Evolutionary conservation across 2,329 filamentous ascomycete species (phyloP).

Genomic region (Paracoccidioides brasiliensis): DNA sequence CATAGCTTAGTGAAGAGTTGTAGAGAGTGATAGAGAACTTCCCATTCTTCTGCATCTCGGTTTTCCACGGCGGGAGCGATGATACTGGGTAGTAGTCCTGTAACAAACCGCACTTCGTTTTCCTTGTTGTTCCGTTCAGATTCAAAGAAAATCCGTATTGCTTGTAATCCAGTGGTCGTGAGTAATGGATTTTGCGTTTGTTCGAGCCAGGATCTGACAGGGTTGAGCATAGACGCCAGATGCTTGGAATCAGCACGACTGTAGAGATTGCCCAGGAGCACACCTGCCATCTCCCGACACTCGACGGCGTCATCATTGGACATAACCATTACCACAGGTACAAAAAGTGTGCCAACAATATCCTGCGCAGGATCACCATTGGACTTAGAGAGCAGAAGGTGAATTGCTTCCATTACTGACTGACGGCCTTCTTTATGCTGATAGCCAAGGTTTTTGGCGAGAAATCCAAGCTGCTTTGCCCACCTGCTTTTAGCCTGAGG

Average conservation of each 20-base stretch:
- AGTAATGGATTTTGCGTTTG: constrained; percentile 61
- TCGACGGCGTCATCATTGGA: constrained; percentile 79
- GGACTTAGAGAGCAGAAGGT: constrained; percentile 75
- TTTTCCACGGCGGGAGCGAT: constrained; percentile 39
- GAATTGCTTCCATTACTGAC: constrained; percentile 84
- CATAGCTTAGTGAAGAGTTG: constrained; percentile 56
- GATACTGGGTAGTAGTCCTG: constrained; percentile 40
- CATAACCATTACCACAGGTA: constrained; percentile 72
- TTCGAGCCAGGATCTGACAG: constrained; percentile 63
- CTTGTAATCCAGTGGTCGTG: constrained; percentile 60
- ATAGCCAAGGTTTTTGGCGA: constrained; percentile 84
- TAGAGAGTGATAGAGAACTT: constrained; percentile 62
- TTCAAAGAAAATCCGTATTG: constrained; percentile 74
- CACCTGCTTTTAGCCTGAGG: constrained; percentile 83
- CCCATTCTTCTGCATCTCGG: constrained; percentile 44
- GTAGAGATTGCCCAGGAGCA: constrained; percentile 70
- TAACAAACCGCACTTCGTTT: constrained; percentile 54
- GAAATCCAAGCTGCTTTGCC: constrained; percentile 76
- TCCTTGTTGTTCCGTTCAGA: constrained; percentile 47
- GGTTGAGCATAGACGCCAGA: constrained; percentile 53
- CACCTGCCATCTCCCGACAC: constrained; percentile 69
- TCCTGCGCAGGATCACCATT: constrained; percentile 72
- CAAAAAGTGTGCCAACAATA: constrained; percentile 66
- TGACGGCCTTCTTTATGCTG: constrained; percentile 76
- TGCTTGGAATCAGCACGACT: constrained; percentile 61